These are phyloP conservation scores for Ganoderma resinaceum DNA, from an alignment of 1,284 basidiomycete genomes.

Conservation along the genomic window DNA sequence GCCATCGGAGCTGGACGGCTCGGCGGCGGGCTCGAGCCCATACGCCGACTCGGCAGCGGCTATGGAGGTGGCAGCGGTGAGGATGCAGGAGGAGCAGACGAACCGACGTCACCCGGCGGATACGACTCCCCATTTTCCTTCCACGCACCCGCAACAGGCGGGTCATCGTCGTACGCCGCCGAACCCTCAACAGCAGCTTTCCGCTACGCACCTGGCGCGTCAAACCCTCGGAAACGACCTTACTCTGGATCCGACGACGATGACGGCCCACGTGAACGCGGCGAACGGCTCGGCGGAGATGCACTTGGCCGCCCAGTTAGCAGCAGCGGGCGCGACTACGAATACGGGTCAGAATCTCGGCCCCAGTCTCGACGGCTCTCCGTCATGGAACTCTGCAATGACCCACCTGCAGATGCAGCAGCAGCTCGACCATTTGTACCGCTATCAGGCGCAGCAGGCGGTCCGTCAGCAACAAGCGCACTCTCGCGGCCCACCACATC, in stretches of 20 bases:
- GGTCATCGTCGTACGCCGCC: slow-evolving; percentile 52
- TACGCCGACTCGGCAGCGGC: slow-evolving; percentile 35
- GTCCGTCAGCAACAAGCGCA: slow-evolving; percentile 34
- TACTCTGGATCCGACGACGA: slow-evolving; percentile 56
- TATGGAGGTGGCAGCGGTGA: slow-evolving; percentile 30
- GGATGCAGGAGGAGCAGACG: slow-evolving; percentile 39
- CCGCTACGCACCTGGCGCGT: slow-evolving; percentile 27
- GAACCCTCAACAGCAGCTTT: slow-evolving; percentile 38
- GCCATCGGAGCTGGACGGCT: slow-evolving; percentile 46
- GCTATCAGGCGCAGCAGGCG: slow-evolving; percentile 36
- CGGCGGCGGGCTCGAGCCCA: slow-evolving; percentile 38
- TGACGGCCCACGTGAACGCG: slow-evolving; percentile 46
- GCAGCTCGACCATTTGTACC: slow-evolving; percentile 41
- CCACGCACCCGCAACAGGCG: slow-evolving; percentile 58
- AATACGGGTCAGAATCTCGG: slow-evolving; percentile 71
- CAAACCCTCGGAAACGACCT: slow-evolving; percentile 68
- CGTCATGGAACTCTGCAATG: slow-evolving; percentile 87
- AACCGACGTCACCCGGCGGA: slow-evolving; percentile 36
- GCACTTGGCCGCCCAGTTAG: slow-evolving; percentile 40
- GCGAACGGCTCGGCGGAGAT: slow-evolving; percentile 38
- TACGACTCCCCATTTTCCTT: slow-evolving; percentile 79
- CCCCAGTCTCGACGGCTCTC: slow-evolving; percentile 79
- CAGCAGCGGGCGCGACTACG: slow-evolving; percentile 49
- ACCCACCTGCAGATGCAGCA: slow-evolving; percentile 47
- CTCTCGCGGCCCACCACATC: slow-evolving; percentile 55